phyloP scores from a whole-genome alignment of 1,139 yeast species.

The Geotrichum carabidarum region DNA sequence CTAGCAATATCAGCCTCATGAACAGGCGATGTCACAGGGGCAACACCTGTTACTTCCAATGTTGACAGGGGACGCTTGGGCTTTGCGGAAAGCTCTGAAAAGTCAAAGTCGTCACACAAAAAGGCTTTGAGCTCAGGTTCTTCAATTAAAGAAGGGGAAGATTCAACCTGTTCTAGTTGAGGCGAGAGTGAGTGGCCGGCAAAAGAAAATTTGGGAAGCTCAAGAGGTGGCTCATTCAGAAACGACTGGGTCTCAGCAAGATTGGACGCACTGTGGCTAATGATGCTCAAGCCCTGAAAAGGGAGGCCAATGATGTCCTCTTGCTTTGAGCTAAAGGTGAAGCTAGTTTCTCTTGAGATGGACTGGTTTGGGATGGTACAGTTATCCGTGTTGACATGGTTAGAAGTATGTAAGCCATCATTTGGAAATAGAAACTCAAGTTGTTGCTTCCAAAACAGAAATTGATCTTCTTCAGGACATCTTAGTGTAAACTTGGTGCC shows the following conservation, averaged over 20 bases:
- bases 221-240: neutral
- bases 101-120: constrained; percentile 9
- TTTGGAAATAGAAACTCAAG: constrained; percentile 7
- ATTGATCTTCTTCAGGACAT: constrained; percentile 3
- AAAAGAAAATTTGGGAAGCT: neutral
- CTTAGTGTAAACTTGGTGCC: constrained; percentile 11
- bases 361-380: constrained; percentile 3
- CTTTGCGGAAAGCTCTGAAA: neutral
- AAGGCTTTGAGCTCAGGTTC: constrained; percentile 14
- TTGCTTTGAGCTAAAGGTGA: constrained; percentile 3
- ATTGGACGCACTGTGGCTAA: neutral
- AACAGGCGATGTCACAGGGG: neutral
- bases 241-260: neutral
- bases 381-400: neutral
- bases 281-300: constrained; percentile 8
- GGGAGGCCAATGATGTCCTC: constrained; percentile 10
- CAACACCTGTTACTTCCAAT: neutral
- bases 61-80: neutral
- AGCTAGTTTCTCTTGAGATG: constrained; percentile 2
- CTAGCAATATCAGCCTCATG: constrained; percentile 4
- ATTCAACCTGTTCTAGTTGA: constrained; percentile 2
- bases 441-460: constrained; percentile 7
- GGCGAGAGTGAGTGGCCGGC: constrained; percentile 1
- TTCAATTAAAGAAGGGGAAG: constrained; percentile 13
- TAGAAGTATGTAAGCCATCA: neutral